Evolutionary conservation across 176 grass and related monocot species (phyloP).

Genomic region (Zea mays): DNA sequence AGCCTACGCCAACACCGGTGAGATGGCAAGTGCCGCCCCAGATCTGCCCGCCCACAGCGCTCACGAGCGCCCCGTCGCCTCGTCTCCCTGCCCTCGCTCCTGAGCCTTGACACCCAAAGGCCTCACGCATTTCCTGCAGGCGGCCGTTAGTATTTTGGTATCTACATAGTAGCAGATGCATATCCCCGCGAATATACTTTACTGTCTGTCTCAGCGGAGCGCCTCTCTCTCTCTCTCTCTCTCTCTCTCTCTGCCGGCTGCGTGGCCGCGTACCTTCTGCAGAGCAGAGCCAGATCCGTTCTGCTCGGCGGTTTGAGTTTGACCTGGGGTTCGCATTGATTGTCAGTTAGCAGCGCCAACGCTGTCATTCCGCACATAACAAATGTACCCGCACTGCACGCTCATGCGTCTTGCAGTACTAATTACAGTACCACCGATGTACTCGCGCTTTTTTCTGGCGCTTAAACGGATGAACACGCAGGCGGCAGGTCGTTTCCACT

Average conservation of each 20-base stretch:
- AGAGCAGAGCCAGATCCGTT: conserved; percentile 37
- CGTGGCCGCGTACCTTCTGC: neutral
- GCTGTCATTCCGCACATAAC: neutral
- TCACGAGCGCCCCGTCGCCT: neutral
- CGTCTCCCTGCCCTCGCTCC: neutral
- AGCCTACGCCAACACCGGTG: too few species aligned
- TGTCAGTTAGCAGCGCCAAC: too few species aligned
- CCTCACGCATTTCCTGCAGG: neutral
- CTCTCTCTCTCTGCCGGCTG: neutral
- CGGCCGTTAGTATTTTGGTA: too few species aligned
- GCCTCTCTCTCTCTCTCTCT: too few species aligned
- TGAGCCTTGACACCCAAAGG: neutral
- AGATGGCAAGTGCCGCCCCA: neutral
- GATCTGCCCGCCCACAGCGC: neutral
- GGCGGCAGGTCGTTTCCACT: too few species aligned
- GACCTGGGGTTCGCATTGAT: neutral
- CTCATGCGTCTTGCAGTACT: neutral
- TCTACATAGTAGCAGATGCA: neutral
- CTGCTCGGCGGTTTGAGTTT: conserved; percentile 15
- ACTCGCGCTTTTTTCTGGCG: too few species aligned
- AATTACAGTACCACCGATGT: neutral
- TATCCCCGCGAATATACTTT: conserved; percentile 15
- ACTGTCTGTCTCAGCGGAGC: neutral
- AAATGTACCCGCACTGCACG: neutral
- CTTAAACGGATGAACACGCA: too few species aligned